phyloP scores from a whole-genome alignment of 202 grass and related monocot genomes.

The Schoenoplectus tabernaemontani region DNA sequence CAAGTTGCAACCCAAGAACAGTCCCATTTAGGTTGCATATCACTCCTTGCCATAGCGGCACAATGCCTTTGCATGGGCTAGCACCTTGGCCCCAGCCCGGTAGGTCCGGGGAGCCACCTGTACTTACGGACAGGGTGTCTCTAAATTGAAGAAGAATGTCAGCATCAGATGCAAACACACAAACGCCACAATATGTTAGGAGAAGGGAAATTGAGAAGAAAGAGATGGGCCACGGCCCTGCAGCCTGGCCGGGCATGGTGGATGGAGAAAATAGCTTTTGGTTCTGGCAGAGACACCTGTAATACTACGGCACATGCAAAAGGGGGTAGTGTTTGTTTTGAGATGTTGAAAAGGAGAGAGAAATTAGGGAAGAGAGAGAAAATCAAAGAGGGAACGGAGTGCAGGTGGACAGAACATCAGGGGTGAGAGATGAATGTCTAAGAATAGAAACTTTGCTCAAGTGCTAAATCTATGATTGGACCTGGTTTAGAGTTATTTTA shows the following conservation, averaged over 20 bases:
- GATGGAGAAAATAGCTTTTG: background rate
- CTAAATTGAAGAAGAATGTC: slow-evolving; percentile 28
- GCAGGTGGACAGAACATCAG: slow-evolving; percentile 7
- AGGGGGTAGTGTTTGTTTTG: slow-evolving; percentile 30
- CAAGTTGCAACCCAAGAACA: slow-evolving; percentile 37
- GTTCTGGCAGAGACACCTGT: background rate
- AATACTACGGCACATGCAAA: background rate
- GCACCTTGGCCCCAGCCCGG: background rate
- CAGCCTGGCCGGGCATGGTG: slow-evolving; percentile 45
- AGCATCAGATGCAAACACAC: slow-evolving; percentile 10
- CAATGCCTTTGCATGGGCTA: slow-evolving; percentile 25
- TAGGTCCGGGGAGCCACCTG: slow-evolving; percentile 7
- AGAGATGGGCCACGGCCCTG: slow-evolving; percentile 35
- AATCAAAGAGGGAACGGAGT: slow-evolving; percentile 25
- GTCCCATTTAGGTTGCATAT: slow-evolving; percentile 22
- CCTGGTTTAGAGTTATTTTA: background rate
- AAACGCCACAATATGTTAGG: background rate
- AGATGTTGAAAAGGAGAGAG: slow-evolving; percentile 15
- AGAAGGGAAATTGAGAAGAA: slow-evolving; percentile 9
- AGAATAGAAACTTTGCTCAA: slow-evolving; percentile 43
- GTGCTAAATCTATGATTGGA: background rate
- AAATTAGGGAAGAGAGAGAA: slow-evolving; percentile 23
- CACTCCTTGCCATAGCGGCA: slow-evolving; percentile 33
- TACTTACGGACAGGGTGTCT: background rate
- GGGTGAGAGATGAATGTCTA: slow-evolving; percentile 39